Conservation (phyloP, 768 basidiomycete genomes). For the Boletus pseudopeckii region DNA sequence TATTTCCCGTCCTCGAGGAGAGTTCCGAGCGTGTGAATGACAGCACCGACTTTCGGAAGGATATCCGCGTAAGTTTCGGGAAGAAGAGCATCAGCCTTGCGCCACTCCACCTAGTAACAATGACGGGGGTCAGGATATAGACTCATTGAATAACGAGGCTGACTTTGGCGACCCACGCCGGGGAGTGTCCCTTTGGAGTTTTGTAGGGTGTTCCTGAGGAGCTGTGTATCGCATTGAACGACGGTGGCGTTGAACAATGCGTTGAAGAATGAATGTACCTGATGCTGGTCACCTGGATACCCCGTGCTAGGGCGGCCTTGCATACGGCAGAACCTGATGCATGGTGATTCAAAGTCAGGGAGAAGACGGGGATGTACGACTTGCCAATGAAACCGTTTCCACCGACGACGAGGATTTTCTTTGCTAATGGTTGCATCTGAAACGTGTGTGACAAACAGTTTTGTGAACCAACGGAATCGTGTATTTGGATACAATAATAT, state of each 20-base stretch:
- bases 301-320: conserved; percentile 77
- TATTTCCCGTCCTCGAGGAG: conserved; percentile 80
- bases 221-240: conserved; percentile 38
- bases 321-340: conserved; percentile 86
- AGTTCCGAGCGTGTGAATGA: conserved; percentile 93
- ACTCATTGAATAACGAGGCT: conserved; percentile 12
- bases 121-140: conserved; percentile 4
- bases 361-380: conserved; percentile 4
- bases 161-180: conserved; percentile 82
- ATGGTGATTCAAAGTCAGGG: conserved; percentile 3
- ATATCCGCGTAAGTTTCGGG: conserved; percentile 71
- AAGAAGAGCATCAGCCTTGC: conserved; percentile 74
- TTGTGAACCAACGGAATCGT: background rate
- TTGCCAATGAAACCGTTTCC: conserved; percentile 96
- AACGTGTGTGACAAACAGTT: background rate
- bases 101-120: conserved; percentile 75
- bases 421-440: conserved; percentile 32
- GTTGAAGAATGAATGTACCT: conserved; percentile 45
- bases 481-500: background rate
- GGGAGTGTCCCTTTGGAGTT: conserved; percentile 87
- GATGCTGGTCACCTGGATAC: conserved; percentile 85
- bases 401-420: conserved; percentile 88
- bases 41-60: conserved; percentile 63
- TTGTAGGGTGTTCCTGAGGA: conserved; percentile 82
- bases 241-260: background rate